Evolutionary conservation across 2,329 filamentous ascomycete species (phyloP).

Genomic region (Lasiodiplodia sp.): DNA sequence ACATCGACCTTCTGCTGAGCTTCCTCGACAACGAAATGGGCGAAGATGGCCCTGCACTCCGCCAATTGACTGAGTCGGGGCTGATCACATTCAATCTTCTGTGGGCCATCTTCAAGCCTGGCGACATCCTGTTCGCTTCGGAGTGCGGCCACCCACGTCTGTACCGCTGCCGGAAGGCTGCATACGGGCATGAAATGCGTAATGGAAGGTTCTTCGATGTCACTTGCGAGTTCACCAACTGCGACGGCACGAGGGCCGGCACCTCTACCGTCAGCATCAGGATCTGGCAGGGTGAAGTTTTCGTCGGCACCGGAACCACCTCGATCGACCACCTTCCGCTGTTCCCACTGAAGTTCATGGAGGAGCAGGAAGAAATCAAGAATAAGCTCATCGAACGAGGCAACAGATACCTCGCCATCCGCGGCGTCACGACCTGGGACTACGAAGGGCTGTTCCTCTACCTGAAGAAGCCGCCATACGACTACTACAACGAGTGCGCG

Average conservation of each 20-base stretch:
- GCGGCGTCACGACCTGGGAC: slow-evolving; percentile 29
- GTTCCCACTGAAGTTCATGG: slow-evolving; percentile 27
- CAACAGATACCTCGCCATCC: slow-evolving; percentile 32
- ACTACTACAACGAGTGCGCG: slow-evolving; percentile 33
- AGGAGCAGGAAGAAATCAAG: slow-evolving; percentile 29
- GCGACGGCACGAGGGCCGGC: slow-evolving; percentile 43
- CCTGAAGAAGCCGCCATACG: slow-evolving; percentile 35
- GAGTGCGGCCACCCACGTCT: slow-evolving; percentile 41
- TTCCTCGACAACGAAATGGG: slow-evolving; percentile 35
- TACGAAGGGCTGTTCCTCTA: slow-evolving; percentile 36
- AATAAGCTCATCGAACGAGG: slow-evolving; percentile 32
- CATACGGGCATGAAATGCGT: slow-evolving; percentile 37
- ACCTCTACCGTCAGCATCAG: slow-evolving; percentile 23
- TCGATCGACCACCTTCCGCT: slow-evolving; percentile 28
- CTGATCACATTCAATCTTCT: slow-evolving; percentile 33
- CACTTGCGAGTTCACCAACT: slow-evolving; percentile 41
- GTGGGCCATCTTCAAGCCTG: slow-evolving; percentile 38
- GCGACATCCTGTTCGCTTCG: slow-evolving; percentile 38
- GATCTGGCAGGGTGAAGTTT: slow-evolving; percentile 31
- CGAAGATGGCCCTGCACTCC: slow-evolving; percentile 31
- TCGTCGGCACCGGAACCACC: slow-evolving; percentile 30
- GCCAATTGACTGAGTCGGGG: slow-evolving; percentile 31
- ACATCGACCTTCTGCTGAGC: slow-evolving; percentile 37
- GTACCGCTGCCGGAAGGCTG: slow-evolving; percentile 39
- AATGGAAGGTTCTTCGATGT: slow-evolving; percentile 39